These are phyloP conservation scores for Kentomonas sorsogonicus DNA, from an alignment of 208 protist species.

Conservation along the genomic window DNA sequence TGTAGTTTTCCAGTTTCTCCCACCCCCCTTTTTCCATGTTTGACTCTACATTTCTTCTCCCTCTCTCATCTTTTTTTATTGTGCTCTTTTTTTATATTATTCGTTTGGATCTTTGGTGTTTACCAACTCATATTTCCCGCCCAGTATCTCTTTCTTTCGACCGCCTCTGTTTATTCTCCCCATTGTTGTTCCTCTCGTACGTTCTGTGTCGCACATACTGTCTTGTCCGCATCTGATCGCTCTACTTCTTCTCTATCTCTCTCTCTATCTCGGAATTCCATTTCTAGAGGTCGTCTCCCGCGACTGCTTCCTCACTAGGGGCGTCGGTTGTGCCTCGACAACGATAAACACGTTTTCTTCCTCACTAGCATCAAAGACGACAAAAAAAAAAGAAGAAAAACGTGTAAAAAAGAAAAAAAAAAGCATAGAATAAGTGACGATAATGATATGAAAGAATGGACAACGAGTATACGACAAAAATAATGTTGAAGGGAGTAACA, in stretches of 20 bases:
- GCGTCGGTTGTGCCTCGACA: too few species aligned
- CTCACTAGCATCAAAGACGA: not conserved
- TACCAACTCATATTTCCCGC: too few species aligned
- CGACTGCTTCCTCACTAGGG: too few species aligned
- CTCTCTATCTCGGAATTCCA: too few species aligned
- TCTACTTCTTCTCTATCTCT: not conserved
- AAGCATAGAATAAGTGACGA: too few species aligned
- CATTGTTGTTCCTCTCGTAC: not conserved
- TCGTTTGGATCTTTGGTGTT: not conserved
- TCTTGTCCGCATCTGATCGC: not conserved
- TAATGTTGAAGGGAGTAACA: too few species aligned
- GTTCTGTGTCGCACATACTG: not conserved
- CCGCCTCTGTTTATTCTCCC: not conserved
- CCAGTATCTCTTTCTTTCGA: not conserved
- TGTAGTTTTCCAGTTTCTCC: too few species aligned
- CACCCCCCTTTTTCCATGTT: not conserved
- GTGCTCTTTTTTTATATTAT: constrained; percentile 4
- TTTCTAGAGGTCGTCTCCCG: too few species aligned
- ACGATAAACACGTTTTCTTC: too few species aligned
- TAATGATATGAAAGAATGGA: too few species aligned
- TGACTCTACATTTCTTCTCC: not conserved
- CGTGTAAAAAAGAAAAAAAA: constrained; percentile 12
- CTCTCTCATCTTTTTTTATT: constrained; percentile 11
- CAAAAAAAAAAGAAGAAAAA: constrained; percentile 11
- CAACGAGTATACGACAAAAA: too few species aligned